Base-by-base conservation (phyloP, 768 basidiomycete species). In the Leucosporidium yakuticum region DNA sequence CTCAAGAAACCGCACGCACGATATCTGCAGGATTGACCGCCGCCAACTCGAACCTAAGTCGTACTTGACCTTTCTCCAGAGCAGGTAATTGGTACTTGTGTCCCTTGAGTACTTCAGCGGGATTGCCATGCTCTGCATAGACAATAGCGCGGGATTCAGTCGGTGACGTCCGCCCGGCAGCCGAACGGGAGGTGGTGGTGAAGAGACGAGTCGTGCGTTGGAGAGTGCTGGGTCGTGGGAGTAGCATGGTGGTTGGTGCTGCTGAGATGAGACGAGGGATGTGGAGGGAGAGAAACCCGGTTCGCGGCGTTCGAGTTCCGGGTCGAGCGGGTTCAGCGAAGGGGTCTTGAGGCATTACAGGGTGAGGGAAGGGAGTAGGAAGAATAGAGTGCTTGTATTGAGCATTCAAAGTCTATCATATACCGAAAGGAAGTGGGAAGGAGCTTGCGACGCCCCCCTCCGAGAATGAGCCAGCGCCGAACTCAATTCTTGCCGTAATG, bases 11-110 rank as follows among this genome's bases (percentile, higher is more conserved):
- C n/a, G n/a, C n/a, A n/a, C 70, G 55, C 2, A 71, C 70, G 29
- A 71, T 63, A 56, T 71, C 70, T 7, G 70, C 70, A 27, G 70
- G 70, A 34, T 71, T 71, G 58, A 71, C 60, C 5, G 70, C 67
- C 1, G 67, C 61, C 0, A 68, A 64, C 54, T 71, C 70, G 36
- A 65, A 71, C 11, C 68, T 49, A 4, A 73, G n/a, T 21, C 71
- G 27, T 27, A 73, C 71, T 47, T 69, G 21, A 3, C 71, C 65
- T 55, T 58, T 53, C 39, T 36, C 29, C 20, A 73, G 65, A 31
- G 68, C 56, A 7, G 65, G 60, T 4, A 73, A 64, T 19, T 57
- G n/a, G 60, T 67, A 73, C 34, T 29, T 25, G 39, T 53, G 58
- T 39, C 65, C 34, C 29, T 60, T 21, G 39, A 73, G 62, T 14